phyloP scores from a whole-genome alignment of 805 yeast species.

The Lipomyces sp. region DNA sequence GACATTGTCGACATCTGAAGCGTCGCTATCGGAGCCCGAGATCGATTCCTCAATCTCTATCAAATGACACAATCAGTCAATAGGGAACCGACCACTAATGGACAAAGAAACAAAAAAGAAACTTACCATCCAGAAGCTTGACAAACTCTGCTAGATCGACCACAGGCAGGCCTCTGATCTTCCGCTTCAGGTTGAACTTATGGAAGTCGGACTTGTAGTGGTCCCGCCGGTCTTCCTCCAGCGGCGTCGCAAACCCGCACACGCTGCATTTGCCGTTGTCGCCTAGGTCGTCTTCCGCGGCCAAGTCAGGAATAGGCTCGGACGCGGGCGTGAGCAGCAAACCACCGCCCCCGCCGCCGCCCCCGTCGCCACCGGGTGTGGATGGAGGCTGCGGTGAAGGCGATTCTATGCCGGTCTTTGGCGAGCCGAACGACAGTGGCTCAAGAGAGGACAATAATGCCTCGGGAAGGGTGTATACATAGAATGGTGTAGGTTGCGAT shows the following conservation, averaged over 20 bases:
- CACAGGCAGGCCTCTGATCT: slow-evolving; percentile 44
- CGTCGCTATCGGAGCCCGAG: slow-evolving; percentile 55
- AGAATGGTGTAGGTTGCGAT: slow-evolving; percentile 18
- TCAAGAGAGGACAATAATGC: slow-evolving; percentile 11
- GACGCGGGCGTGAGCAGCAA: not conserved
- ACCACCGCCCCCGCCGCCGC: no score
- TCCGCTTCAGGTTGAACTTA: slow-evolving; percentile 57
- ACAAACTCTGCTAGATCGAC: slow-evolving; percentile 60
- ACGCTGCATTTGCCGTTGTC: not conserved
- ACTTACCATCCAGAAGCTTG: slow-evolving; percentile 46
- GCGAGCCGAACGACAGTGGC: slow-evolving; percentile 5
- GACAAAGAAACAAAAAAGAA: not conserved
- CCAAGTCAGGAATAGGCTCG: not conserved
- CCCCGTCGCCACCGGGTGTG: not conserved
- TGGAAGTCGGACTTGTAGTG: slow-evolving; percentile 62
- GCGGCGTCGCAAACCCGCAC: slow-evolving; percentile 2
- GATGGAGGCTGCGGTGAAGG: not conserved
- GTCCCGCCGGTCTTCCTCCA: slow-evolving; percentile 30
- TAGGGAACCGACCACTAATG: not conserved
- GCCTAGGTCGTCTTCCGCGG: not conserved
- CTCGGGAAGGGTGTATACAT: slow-evolving; percentile 18
- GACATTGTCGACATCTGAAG: slow-evolving; percentile 36
- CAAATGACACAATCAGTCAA: not conserved
- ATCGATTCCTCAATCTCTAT: slow-evolving; percentile 41
- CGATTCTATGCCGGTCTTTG: not conserved